Evolutionary conservation across 2,329 filamentous ascomycete species (phyloP), one percentile per base, ranked within the genome.

Genomic region (Phyllosticta citrichinensis): DNA sequence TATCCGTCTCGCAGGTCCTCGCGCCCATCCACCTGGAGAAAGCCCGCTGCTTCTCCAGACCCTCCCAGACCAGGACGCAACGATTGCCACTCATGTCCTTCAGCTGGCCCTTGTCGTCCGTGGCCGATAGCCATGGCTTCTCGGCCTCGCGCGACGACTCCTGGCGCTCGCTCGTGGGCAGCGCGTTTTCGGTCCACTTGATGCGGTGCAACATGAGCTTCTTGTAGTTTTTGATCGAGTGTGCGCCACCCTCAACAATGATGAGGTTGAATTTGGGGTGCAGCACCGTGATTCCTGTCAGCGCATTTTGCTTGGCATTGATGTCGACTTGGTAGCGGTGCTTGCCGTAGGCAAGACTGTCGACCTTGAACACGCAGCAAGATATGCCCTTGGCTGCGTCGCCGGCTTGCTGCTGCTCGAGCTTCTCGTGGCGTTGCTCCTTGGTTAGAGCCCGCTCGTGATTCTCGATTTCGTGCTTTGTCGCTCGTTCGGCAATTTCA

Each of bases 151-250:
- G 79, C 62, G 86, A 86, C 47, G 80, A 81, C 63, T 85, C 77
- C 17, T 47, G 40, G 59, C 76, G 74, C 33, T 74, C 76, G 10
- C 80, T 81, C 52, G 84, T 80, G 0, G 91, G 87, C 2, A 86
- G 85, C 0, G 84, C 82, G 67, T 96, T 96, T 71, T 97, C 92
- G 2, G 88, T 88, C 94, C 95, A 99, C 73, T 96, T 88, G 69
- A 97, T 91, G 55, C 94, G 91, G 67, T 93, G 87, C 52, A 95
- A 80, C 89, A 99, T 92, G 30, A 99, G 81, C 73, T 96, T 97
- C 73, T 88, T 91, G 79, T 93, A 97, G 64, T 87, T 87, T 58
- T 84, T 85, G 71, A 94, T 88, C 62, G 87, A 88, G 76, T 94
- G 87, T 63, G 86, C 80, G 50, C 94, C 94, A 35, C 93, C 94